A percentile compares a stretch with the other conserved stretches of the same genome.
These are phyloP conservation scores for Kwoniella mangroviensis DNA, from an alignment of 768 basidiomycete species.

Conservation along the genomic window DNA sequence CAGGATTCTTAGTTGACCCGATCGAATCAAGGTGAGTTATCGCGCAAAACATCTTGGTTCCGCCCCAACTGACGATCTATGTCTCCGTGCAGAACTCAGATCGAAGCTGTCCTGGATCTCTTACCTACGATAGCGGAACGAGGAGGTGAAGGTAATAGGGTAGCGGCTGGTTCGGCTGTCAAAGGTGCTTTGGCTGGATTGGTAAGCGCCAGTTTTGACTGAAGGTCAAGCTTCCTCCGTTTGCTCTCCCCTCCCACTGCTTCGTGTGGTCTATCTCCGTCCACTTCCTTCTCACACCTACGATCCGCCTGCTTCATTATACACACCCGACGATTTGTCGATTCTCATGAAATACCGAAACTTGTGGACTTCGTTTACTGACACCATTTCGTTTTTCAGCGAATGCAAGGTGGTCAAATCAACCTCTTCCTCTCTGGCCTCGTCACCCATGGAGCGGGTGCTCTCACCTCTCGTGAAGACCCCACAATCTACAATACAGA, in stretches of 20 bases:
- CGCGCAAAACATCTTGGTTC: neutral
- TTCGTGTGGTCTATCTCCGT: neutral
- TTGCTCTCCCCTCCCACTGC: no score
- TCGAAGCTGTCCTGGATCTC: slow-evolving; percentile 70
- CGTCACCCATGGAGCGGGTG: slow-evolving; percentile 75
- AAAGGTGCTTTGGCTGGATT: slow-evolving; percentile 73
- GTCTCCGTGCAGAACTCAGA: slow-evolving; percentile 61
- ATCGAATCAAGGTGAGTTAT: slow-evolving; percentile 68
- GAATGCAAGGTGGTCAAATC: slow-evolving; percentile 70
- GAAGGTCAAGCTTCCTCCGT: neutral
- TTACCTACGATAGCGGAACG: slow-evolving; percentile 68
- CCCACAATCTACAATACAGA: slow-evolving; percentile 75
- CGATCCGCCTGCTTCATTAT: neutral
- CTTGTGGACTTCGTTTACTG: neutral
- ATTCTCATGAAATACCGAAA: no score
- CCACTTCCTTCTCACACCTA: neutral
- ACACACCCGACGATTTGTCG: no score
- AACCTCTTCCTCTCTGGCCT: slow-evolving; percentile 72
- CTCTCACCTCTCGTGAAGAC: slow-evolving; percentile 68
- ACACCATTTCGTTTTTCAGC: slow-evolving; percentile 17
- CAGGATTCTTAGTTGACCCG: slow-evolving; percentile 78
- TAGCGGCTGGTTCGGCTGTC: slow-evolving; percentile 79
- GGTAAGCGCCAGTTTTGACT: slow-evolving; percentile 60
- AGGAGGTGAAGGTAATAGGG: slow-evolving; percentile 61
- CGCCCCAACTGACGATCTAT: neutral